These are phyloP conservation scores for Digitaria exilis DNA, from an alignment of 202 grass and related monocot genomes.

Conservation along the genomic window DNA sequence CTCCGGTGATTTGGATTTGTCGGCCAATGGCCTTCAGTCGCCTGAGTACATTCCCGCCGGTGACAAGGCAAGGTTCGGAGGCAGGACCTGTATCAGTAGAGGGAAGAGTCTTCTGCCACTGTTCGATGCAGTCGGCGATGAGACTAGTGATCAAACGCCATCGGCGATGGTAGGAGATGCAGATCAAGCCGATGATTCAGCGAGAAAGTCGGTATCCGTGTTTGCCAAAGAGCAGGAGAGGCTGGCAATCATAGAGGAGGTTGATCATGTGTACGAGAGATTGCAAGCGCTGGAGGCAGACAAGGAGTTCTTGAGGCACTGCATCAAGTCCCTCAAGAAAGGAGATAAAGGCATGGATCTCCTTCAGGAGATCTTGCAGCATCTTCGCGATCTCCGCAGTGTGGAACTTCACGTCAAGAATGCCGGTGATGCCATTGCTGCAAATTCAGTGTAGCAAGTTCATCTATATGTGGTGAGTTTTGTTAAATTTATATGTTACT, in stretches of 20 bases:
- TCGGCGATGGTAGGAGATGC: constrained; percentile 1
- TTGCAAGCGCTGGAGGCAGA: constrained; percentile 90
- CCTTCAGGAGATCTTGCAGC: constrained; percentile 91
- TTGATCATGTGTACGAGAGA: constrained; percentile 82
- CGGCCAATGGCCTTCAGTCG: constrained; percentile 23
- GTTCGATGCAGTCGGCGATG: constrained; percentile 61
- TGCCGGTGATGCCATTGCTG: constrained; percentile 49
- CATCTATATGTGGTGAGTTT: constrained; percentile 23
- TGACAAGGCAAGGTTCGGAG: constrained; percentile 39
- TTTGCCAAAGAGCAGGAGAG: constrained; percentile 53
- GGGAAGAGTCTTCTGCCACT: constrained; percentile 86
- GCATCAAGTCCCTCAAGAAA: constrained; percentile 90
- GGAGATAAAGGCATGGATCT: constrained; percentile 87
- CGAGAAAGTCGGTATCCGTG: constrained; percentile 32
- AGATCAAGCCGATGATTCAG: constrained; percentile 14
- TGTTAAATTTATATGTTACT: not conserved
- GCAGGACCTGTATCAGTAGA: constrained; percentile 46
- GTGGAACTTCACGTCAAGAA: constrained; percentile 77
- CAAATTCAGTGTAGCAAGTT: constrained; percentile 45
- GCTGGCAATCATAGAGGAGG: constrained; percentile 72
- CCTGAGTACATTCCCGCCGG: constrained; percentile 17
- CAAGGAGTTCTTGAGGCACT: constrained; percentile 95
- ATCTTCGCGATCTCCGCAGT: constrained; percentile 80
- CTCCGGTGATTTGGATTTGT: constrained; percentile 42
- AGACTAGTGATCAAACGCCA: constrained; percentile 30